These are phyloP conservation scores for Pilobolus umbonatus DNA, from an alignment of 192 early-diverging fungal species.

Conservation along the genomic window DNA sequence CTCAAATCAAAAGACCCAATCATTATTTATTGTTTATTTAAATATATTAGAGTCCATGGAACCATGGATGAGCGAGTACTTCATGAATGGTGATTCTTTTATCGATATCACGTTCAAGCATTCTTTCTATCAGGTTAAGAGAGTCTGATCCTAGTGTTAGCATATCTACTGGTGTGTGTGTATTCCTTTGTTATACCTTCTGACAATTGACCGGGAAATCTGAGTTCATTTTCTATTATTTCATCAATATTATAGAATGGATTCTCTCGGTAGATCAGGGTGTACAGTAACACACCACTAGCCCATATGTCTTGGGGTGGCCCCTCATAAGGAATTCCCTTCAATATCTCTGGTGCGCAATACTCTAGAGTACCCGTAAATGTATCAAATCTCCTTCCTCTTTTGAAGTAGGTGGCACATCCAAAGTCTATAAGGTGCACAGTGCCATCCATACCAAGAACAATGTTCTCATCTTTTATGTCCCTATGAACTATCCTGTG, in stretches of 20 bases:
- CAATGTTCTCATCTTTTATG: slow-evolving; percentile 85
- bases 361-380: slow-evolving; percentile 82
- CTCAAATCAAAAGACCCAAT: background rate
- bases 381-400: slow-evolving; percentile 51
- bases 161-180: background rate
- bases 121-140: slow-evolving; percentile 57
- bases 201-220: slow-evolving; percentile 22
- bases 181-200: slow-evolving; percentile 4
- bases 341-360: slow-evolving; percentile 72
- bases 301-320: slow-evolving; percentile 88
- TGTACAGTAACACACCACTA: slow-evolving; percentile 79
- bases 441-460: slow-evolving; percentile 53
- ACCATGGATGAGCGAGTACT: slow-evolving; percentile 73
- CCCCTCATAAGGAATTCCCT: slow-evolving; percentile 75
- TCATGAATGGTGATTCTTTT: slow-evolving; percentile 70
- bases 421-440: slow-evolving; percentile 84
- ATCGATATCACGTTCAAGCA: slow-evolving; percentile 66
- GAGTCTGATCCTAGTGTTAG: slow-evolving; percentile 27
- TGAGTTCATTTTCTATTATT: slow-evolving; percentile 48
- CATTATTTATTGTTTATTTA: background rate
- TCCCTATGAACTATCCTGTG: slow-evolving; percentile 64
- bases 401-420: slow-evolving; percentile 64
- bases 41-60: slow-evolving; percentile 21
- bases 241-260: slow-evolving; percentile 58
- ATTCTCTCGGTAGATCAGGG: slow-evolving; percentile 63